Evolutionary conservation across 352 stramenopile species (phyloP).

Genomic region (Globisporangium megalacanthum): DNA sequence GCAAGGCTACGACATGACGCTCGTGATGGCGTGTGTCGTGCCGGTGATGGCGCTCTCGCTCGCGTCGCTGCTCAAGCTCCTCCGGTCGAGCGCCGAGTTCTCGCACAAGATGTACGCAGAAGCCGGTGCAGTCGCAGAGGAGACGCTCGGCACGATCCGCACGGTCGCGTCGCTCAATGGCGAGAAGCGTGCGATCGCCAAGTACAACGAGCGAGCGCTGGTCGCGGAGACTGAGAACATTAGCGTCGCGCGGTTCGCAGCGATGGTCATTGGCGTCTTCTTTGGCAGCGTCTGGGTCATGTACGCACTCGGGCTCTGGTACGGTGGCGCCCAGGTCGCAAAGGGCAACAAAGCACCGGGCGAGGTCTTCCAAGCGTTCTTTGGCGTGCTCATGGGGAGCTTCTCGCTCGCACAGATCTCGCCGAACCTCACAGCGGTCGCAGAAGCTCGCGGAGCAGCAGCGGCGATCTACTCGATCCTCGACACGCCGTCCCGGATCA

Average conservation of each 20-base stretch:
- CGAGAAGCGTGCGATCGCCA: constrained; percentile 33
- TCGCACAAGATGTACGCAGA: constrained; percentile 43
- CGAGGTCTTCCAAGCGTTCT: constrained; percentile 38
- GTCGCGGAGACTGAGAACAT: constrained; percentile 30
- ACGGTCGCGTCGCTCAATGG: constrained; percentile 45
- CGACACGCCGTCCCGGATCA: constrained; percentile 37
- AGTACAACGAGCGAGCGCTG: constrained; percentile 23
- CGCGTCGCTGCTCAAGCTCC: constrained; percentile 21
- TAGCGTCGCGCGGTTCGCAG: constrained; percentile 15
- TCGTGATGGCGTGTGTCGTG: constrained; percentile 46
- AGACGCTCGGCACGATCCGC: constrained; percentile 55
- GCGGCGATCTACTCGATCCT: constrained; percentile 43
- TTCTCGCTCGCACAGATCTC: constrained; percentile 35
- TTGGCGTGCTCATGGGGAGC: constrained; percentile 37
- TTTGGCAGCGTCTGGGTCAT: constrained; percentile 37
- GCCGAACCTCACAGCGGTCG: constrained; percentile 34
- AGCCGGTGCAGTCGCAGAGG: constrained; percentile 44
- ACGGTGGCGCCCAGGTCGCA: constrained; percentile 39
- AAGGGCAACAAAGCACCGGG: constrained; percentile 23
- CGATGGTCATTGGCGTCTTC: constrained; percentile 28
- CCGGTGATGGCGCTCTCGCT: constrained; percentile 35
- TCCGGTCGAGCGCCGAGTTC: constrained; percentile 15
- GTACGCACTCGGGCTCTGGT: constrained; percentile 44
- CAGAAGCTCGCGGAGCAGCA: constrained; percentile 30
- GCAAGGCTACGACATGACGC: constrained; percentile 36